A percentile compares a stretch with the other conserved stretches of the same genome.
Evolutionary conservation across 2,329 filamentous ascomycete species (phyloP).

Genomic region (Colletotrichum tropicicola): DNA sequence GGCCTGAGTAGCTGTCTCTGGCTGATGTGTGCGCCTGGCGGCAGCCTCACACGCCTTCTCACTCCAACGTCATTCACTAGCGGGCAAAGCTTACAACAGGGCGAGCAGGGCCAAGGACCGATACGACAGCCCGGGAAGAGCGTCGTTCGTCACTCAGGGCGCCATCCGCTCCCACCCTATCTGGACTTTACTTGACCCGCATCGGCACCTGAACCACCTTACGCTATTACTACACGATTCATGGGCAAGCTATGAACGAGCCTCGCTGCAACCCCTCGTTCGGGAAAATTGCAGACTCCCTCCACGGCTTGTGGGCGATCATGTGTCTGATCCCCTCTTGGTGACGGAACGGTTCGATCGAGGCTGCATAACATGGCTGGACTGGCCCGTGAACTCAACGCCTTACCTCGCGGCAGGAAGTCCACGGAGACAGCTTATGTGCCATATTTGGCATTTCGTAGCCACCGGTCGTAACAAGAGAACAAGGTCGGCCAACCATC

Average conservation of each 20-base stretch:
- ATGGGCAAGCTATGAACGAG: too few relatives aligned
- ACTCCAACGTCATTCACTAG: not conserved
- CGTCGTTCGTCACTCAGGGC: not conserved
- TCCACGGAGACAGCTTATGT: not conserved
- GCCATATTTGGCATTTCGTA: too few relatives aligned
- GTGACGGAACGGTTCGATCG: conserved; percentile 18
- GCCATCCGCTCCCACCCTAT: not conserved
- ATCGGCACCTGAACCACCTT: conserved; percentile 1
- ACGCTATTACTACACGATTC: not conserved
- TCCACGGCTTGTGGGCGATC: conserved; percentile 24
- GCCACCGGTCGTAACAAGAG: not conserved
- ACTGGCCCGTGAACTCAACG: not conserved
- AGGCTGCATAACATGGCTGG: not conserved
- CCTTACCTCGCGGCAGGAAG: not conserved
- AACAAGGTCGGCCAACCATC: not conserved
- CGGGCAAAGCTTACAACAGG: not conserved
- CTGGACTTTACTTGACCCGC: conserved; percentile 6
- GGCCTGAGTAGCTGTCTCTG: not conserved
- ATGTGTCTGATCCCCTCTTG: conserved; percentile 16
- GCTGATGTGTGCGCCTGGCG: not conserved
- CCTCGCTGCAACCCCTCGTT: conserved; percentile 14
- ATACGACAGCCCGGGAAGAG: not conserved
- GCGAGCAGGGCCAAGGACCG: not conserved
- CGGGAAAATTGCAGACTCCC: conserved; percentile 25
- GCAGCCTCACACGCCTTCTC: not conserved